phyloP scores from a whole-genome alignment of 2,329 filamentous ascomycete species.

The Paraconiothyrium sp. region DNA sequence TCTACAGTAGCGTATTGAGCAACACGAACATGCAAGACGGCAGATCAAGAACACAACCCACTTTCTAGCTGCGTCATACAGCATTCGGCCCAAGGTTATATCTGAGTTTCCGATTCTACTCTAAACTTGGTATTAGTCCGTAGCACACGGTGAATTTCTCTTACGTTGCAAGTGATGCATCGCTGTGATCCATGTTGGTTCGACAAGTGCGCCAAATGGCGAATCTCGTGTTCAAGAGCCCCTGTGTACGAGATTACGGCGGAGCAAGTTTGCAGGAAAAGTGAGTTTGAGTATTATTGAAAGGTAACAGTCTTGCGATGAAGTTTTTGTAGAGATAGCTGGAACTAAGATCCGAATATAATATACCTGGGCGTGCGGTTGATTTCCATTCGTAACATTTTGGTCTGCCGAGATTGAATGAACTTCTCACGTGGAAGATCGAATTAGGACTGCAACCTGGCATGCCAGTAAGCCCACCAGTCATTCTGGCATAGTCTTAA shows the following conservation, averaged over 20 bases:
- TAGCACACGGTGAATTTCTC: constrained; percentile 23
- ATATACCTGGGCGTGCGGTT: too few relatives aligned
- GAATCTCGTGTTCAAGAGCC: neutral
- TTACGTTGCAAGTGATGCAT: constrained; percentile 26
- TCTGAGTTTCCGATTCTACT: neutral
- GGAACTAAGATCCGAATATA: neutral
- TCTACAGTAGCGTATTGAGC: constrained; percentile 27
- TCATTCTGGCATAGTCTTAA: neutral
- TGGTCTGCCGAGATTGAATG: neutral
- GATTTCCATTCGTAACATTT: neutral
- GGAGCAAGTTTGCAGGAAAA: neutral
- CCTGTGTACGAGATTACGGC: neutral
- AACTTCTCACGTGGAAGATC: neutral
- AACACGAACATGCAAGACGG: constrained; percentile 15
- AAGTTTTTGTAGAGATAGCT: neutral
- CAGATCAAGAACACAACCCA: constrained; percentile 8
- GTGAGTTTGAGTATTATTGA: neutral
- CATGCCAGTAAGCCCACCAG: neutral
- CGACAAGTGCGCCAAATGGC: neutral
- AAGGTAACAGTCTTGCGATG: neutral
- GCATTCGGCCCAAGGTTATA: neutral
- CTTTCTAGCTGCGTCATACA: constrained; percentile 5
- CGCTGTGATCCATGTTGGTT: neutral
- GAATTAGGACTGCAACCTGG: neutral
- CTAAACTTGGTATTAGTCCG: constrained; percentile 18